Base-by-base conservation (phyloP, 1,284 basidiomycete species). In the Ceratobasidium sp. region DNA sequence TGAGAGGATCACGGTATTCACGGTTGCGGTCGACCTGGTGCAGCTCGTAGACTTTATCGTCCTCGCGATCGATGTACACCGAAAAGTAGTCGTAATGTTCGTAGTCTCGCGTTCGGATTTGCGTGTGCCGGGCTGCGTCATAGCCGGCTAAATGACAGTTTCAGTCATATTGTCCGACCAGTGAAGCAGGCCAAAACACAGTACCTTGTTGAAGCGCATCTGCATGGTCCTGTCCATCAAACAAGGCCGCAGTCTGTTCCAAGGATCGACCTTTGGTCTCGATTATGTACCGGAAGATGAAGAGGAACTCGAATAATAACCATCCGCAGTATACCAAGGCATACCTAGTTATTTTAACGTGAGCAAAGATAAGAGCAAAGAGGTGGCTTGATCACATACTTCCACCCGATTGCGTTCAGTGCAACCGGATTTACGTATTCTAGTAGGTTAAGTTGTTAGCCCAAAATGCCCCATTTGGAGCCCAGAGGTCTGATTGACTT, bases 371-470 rank as follows among this genome's bases (percentile, higher is more conserved):
- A 40, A 38, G 1, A n/a, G 42, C 44, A 21, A 12, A 21, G 23
- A 44, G 30, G 16, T 11, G 23, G 28, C 11, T 12, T 40, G 77
- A 81, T 63, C 70, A 84, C 83, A 75, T 90, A 91, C 82, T 84
- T 86, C 88, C 89, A 91, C 25, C 83, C 84, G 18, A 91, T 84
- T 1, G 83, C 83, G n/a, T 83, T 82, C 36, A 92, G 81, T 0
- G 88, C 89, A 81, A 88, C 85, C 3, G 90, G 89, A 78, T 91
- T 91, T 56, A 90, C 85, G 75, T 89, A 91, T 77, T 89, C 63
- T 67, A 36, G 23, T 38, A 30, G 30, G 5, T 1, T 14, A 6
- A 33, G 25, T 14, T 2, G 25, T 56, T 54, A 40, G 21, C 23
- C 30, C 7, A 40, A n/a, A 6, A 16, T 40, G 4, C n/a, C 21